These are phyloP conservation scores for Talaromyces atroroseus DNA, from an alignment of 2,329 filamentous ascomycete species.

Conservation along the genomic window DNA sequence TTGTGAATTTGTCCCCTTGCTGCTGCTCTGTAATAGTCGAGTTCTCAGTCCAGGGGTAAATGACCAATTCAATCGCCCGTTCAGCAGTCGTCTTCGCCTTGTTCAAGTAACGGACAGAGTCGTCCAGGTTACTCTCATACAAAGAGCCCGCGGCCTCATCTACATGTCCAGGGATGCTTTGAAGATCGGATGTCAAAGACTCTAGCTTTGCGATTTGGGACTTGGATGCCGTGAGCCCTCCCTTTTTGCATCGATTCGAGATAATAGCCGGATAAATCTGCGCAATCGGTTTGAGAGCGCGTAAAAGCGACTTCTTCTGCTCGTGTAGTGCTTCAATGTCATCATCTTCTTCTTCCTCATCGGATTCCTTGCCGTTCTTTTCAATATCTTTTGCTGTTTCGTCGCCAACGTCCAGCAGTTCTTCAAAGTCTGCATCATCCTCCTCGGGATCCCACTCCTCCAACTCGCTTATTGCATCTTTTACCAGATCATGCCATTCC, in stretches of 20 bases:
- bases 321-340: slow-evolving; percentile 31
- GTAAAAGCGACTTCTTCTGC: slow-evolving; percentile 38
- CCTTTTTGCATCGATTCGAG: slow-evolving; percentile 36
- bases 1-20: slow-evolving; percentile 68
- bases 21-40: slow-evolving; percentile 52
- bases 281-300: slow-evolving; percentile 38
- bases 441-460: slow-evolving; percentile 81
- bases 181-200: slow-evolving; percentile 27
- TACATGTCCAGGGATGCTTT: slow-evolving; percentile 35
- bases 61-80: slow-evolving; percentile 64
- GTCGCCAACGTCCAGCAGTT: slow-evolving; percentile 25
- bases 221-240: slow-evolving; percentile 17
- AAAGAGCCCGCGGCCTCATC: slow-evolving; percentile 44
- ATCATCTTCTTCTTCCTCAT: slow-evolving; percentile 21
- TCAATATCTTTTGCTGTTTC: slow-evolving; percentile 16
- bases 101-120: slow-evolving; percentile 27
- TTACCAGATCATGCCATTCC: slow-evolving; percentile 66
- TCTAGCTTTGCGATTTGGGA: slow-evolving; percentile 29
- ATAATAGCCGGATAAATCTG: slow-evolving; percentile 42
- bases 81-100: slow-evolving; percentile 46
- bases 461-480: slow-evolving; percentile 79
- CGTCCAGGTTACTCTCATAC: slow-evolving; percentile 37
- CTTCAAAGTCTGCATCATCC: slow-evolving; percentile 48
- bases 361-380: slow-evolving; percentile 14
- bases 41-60: slow-evolving; percentile 56